phyloP scores from a whole-genome alignment of 1,284 basidiomycete species.

The Flammula alnicola region DNA sequence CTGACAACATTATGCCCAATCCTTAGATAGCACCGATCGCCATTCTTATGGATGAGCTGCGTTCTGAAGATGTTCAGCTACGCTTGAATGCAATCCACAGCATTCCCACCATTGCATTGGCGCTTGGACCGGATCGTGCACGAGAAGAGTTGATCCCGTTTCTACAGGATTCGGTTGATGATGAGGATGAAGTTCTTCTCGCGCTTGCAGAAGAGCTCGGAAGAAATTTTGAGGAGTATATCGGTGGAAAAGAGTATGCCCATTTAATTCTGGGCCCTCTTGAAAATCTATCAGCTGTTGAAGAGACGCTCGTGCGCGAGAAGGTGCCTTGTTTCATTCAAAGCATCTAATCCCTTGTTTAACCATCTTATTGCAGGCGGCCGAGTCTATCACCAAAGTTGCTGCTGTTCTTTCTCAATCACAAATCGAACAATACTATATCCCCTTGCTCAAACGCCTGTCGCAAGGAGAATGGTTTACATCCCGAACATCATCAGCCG shows the following conservation, averaged over 20 bases:
- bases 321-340: slow-evolving; percentile 64
- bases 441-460: slow-evolving; percentile 90
- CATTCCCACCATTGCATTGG: slow-evolving; percentile 97
- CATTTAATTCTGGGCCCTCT: slow-evolving; percentile 92
- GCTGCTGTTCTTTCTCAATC: slow-evolving; percentile 77
- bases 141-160: slow-evolving; percentile 97
- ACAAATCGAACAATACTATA: slow-evolving; percentile 91
- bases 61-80: slow-evolving; percentile 93
- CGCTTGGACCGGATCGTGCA: slow-evolving; percentile 93
- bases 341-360: slow-evolving; percentile 14
- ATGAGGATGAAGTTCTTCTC: slow-evolving; percentile 98
- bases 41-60: slow-evolving; percentile 93
- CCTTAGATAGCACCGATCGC: slow-evolving; percentile 83
- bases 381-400: slow-evolving; percentile 96
- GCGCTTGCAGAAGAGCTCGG: slow-evolving; percentile 97
- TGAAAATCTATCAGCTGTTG: slow-evolving; percentile 95
- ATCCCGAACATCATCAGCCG: slow-evolving; percentile 95
- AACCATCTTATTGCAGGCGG: slow-evolving; percentile 64
- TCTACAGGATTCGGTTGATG: slow-evolving; percentile 97
- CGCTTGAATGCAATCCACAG: slow-evolving; percentile 98
- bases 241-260: slow-evolving; percentile 90
- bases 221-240: slow-evolving; percentile 90
- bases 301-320: slow-evolving; percentile 98
- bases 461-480: slow-evolving; percentile 99
- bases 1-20: slow-evolving; percentile 19